phyloP scores from a whole-genome alignment of 805 yeast genomes.

The Isabelozyma rhagii region DNA sequence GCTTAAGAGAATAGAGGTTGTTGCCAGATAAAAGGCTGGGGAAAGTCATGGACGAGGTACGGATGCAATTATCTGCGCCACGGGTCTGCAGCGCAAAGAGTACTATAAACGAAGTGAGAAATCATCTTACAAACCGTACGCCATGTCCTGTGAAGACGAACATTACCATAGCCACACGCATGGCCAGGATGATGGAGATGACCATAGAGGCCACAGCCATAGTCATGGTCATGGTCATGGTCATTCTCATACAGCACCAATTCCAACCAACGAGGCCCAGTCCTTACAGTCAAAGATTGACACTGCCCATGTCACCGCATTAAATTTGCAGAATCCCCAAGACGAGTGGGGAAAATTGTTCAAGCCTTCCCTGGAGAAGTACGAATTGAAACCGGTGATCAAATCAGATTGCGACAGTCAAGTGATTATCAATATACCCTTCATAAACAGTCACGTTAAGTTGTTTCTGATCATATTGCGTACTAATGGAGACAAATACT shows the following conservation, averaged over 20 bases:
- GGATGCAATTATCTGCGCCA: not conserved
- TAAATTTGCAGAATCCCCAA: slow-evolving; percentile 57
- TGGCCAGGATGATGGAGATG: slow-evolving; percentile 31
- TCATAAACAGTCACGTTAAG: slow-evolving; percentile 65
- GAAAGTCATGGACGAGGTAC: not conserved
- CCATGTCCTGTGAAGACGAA: slow-evolving; percentile 31
- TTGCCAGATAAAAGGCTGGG: not conserved
- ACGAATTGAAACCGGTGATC: slow-evolving; percentile 42
- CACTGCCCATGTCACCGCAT: slow-evolving; percentile 54
- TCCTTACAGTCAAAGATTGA: slow-evolving; percentile 64
- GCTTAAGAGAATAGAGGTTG: not conserved
- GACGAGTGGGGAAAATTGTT: slow-evolving; percentile 52
- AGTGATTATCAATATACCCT: slow-evolving; percentile 73
- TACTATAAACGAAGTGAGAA: not conserved
- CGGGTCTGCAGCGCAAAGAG: not conserved
- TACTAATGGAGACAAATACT: slow-evolving; percentile 55
- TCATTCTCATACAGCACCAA: slow-evolving; percentile 51
- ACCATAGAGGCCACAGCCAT: not conserved
- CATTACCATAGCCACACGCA: slow-evolving; percentile 24
- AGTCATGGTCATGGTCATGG: slow-evolving; percentile 9
- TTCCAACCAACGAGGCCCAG: slow-evolving; percentile 67
- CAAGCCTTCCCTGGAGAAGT: slow-evolving; percentile 48
- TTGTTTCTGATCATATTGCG: slow-evolving; percentile 71
- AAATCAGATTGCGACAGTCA: slow-evolving; percentile 84
- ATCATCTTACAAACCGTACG: not conserved